phyloP scores from a whole-genome alignment of 1,284 basidiomycete genomes.

The Exobasidium cylindrosporum region DNA sequence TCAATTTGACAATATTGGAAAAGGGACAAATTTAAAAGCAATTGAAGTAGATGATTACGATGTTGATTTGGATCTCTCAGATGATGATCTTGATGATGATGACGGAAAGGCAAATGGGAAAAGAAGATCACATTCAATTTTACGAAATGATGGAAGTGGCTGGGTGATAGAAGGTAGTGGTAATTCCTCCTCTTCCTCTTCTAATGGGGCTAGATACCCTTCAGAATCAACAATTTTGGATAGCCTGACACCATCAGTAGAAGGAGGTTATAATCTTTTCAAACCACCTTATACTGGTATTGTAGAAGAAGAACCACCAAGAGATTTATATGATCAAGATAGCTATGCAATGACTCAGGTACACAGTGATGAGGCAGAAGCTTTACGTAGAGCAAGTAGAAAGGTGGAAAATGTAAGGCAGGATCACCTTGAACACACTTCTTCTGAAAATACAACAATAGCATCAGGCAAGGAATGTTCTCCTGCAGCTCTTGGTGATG shows the following conservation, averaged over 20 bases:
- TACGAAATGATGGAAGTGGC: conserved; percentile 35
- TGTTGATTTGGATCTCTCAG: conserved; percentile 24
- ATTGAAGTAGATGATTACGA: conserved; percentile 17
- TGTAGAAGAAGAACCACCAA: background rate
- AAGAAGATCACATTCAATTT: background rate
- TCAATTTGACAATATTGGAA: conserved; percentile 8
- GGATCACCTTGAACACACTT: no score
- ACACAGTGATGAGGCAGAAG: conserved; percentile 14
- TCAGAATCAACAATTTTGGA: background rate
- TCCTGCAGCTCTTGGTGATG: background rate
- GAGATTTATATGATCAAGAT: no score
- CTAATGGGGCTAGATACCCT: background rate
- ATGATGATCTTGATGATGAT: conserved; percentile 26
- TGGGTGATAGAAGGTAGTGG: conserved; percentile 27
- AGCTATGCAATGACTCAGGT: background rate
- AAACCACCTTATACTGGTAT: conserved; percentile 35
- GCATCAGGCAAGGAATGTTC: no score
- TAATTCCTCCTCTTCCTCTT: background rate
- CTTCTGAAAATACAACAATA: no score
- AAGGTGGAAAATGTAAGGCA: no score
- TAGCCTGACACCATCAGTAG: conserved; percentile 41
- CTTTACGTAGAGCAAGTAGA: conserved; percentile 10
- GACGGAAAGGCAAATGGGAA: background rate
- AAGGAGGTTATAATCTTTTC: conserved; percentile 47
- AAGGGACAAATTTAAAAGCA: conserved; percentile 30